Conservation (phyloP, 1,284 basidiomycete species). For the Schizophyllum amplum region DNA sequence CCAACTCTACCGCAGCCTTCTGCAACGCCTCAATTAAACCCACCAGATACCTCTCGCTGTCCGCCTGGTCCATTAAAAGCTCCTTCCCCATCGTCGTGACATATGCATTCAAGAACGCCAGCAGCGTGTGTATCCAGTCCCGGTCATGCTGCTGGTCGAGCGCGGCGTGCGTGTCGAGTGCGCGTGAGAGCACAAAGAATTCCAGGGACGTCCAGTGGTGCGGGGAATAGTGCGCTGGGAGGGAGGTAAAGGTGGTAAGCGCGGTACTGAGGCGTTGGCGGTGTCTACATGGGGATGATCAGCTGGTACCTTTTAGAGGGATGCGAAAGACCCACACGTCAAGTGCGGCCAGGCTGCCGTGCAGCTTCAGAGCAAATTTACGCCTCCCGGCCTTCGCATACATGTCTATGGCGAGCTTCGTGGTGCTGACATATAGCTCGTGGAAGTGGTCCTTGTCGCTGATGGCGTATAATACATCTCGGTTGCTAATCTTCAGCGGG, state of each 20-base stretch:
- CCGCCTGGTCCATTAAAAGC: constrained; percentile 42
- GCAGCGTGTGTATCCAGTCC: constrained; percentile 67
- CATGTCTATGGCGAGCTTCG: constrained; percentile 75
- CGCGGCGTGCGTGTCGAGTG: constrained; percentile 53
- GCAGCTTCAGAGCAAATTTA: constrained; percentile 79
- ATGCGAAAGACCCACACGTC: constrained; percentile 55
- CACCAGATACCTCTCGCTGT: constrained; percentile 43
- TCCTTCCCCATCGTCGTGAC: constrained; percentile 47
- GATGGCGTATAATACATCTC: constrained; percentile 59
- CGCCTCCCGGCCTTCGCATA: constrained; percentile 75
- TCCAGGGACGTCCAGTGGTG: constrained; percentile 74
- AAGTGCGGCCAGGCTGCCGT: constrained; percentile 78
- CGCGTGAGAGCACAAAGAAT: constrained; percentile 63
- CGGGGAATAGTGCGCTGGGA: constrained; percentile 78
- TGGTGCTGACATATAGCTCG: constrained; percentile 63
- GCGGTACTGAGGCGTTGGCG: constrained; percentile 56
- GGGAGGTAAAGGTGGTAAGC: constrained; percentile 60
- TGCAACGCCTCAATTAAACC: constrained; percentile 44
- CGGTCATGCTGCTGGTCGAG: constrained; percentile 49
- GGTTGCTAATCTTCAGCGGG: constrained; percentile 44
- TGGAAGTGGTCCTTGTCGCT: constrained; percentile 56
- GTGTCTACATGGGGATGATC: constrained; percentile 36
- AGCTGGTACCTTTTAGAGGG: constrained; percentile 8
- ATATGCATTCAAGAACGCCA: constrained; percentile 63
- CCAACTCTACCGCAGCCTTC: constrained; percentile 39